These are phyloP conservation scores for Skeletonema grethae DNA, from an alignment of 108 stramenopile genomes.

Conservation along the genomic window DNA sequence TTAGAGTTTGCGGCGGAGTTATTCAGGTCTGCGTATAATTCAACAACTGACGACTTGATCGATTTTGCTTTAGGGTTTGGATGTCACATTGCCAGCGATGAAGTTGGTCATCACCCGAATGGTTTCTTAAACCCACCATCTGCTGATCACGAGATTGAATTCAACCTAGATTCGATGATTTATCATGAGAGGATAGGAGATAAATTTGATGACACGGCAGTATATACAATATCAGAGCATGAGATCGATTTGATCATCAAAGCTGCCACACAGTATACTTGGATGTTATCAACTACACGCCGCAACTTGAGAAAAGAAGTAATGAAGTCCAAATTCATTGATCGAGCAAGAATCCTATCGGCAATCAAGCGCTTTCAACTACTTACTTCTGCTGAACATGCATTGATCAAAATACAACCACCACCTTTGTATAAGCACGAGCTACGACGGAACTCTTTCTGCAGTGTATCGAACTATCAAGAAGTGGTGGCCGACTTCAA, in stretches of 20 bases:
- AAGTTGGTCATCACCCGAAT: background rate
- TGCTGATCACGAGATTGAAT: background rate
- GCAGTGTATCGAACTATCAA: conserved; percentile 1
- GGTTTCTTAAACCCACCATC: background rate
- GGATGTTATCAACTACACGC: background rate
- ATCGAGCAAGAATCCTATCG: background rate
- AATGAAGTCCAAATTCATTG: background rate
- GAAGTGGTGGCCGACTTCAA: background rate
- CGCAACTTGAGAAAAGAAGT: background rate
- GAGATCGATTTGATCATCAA: background rate
- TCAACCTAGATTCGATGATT: conserved; percentile 1
- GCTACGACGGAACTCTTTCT: background rate
- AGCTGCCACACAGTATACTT: background rate
- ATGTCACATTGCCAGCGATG: background rate
- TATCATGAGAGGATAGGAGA: background rate
- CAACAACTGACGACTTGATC: background rate
- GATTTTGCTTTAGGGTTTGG: background rate
- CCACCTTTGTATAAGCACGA: background rate
- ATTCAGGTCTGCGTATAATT: background rate
- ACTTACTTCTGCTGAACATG: background rate
- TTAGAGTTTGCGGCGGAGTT: background rate
- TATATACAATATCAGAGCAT: background rate
- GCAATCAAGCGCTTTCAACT: background rate
- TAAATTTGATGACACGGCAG: background rate
- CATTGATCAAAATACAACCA: background rate